phyloP scores from a whole-genome alignment of 768 basidiomycete genomes.

The Boletus patriciae region DNA sequence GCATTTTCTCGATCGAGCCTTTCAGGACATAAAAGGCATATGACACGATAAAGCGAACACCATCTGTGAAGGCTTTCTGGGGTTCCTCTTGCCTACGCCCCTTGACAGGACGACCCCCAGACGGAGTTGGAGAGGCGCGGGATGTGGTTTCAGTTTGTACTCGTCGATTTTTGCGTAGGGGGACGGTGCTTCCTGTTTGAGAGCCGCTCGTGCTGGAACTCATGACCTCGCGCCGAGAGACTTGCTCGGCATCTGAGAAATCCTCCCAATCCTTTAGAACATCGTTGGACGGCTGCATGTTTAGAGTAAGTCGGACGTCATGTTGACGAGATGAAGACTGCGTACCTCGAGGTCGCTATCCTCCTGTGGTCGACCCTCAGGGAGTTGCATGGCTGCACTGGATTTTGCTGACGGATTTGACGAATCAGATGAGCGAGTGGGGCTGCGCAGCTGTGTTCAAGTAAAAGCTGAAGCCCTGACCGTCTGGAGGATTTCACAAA shows the following conservation, averaged over 20 bases:
- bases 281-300: neutral
- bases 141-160: constrained; percentile 20
- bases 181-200: constrained; percentile 18
- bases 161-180: constrained; percentile 32
- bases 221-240: constrained; percentile 7
- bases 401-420: neutral
- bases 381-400: constrained; percentile 15
- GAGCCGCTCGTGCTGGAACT: constrained; percentile 7
- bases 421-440: neutral
- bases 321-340: neutral
- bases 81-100: constrained; percentile 28
- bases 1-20: constrained; percentile 49
- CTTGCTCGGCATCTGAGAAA: constrained; percentile 20
- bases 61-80: constrained; percentile 20
- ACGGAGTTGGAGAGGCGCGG: constrained; percentile 20
- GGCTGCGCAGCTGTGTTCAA: neutral
- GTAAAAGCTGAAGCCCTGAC: neutral
- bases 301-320: neutral
- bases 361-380: constrained; percentile 1
- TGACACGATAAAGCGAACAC: constrained; percentile 28
- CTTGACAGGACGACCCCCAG: constrained; percentile 18
- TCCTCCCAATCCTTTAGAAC: constrained; percentile 39
- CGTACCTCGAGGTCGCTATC: constrained; percentile 10
- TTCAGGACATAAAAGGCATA: constrained; percentile 52
- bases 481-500: no score